These are phyloP conservation scores for Leccinum subtestaceum DNA, from an alignment of 768 basidiomycete genomes.

Conservation along the genomic window DNA sequence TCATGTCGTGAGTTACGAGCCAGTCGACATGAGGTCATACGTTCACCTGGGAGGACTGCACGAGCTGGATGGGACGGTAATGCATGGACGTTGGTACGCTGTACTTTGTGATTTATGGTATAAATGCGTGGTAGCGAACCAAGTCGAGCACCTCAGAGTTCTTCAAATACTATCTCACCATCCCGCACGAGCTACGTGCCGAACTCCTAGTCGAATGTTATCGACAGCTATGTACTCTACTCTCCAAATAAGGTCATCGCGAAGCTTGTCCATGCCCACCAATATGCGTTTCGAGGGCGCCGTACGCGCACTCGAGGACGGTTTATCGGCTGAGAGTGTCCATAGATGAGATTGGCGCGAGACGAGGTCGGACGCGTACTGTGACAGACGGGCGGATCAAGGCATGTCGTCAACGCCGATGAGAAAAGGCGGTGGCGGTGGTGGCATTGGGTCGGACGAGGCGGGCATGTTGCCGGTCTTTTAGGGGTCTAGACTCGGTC, in stretches of 20 bases:
- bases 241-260: slow-evolving; percentile 52
- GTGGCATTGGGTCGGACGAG: slow-evolving; percentile 25
- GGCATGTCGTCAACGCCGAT: not conserved
- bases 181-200: slow-evolving; percentile 48
- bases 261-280: slow-evolving; percentile 57
- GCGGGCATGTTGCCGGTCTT: slow-evolving; percentile 28
- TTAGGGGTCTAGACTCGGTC: not conserved
- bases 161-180: slow-evolving; percentile 48
- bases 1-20: slow-evolving; percentile 94
- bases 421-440: slow-evolving; percentile 14
- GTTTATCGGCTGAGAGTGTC: slow-evolving; percentile 55
- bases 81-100: slow-evolving; percentile 83
- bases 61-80: slow-evolving; percentile 85
- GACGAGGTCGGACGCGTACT: slow-evolving; percentile 42
- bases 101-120: too few species aligned
- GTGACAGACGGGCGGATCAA: slow-evolving; percentile 16
- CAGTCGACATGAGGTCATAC: slow-evolving; percentile 97
- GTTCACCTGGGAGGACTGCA: slow-evolving; percentile 94
- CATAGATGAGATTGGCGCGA: slow-evolving; percentile 80
- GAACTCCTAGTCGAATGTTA: slow-evolving; percentile 56
- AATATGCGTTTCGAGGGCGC: slow-evolving; percentile 37
- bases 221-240: slow-evolving; percentile 53
- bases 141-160: too few species aligned
- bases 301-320: slow-evolving; percentile 64
- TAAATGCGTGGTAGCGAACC: too few species aligned